Base-by-base conservation (phyloP, 1,284 basidiomycete genomes). In the Ceratorhiza oryzae-sativae region DNA sequence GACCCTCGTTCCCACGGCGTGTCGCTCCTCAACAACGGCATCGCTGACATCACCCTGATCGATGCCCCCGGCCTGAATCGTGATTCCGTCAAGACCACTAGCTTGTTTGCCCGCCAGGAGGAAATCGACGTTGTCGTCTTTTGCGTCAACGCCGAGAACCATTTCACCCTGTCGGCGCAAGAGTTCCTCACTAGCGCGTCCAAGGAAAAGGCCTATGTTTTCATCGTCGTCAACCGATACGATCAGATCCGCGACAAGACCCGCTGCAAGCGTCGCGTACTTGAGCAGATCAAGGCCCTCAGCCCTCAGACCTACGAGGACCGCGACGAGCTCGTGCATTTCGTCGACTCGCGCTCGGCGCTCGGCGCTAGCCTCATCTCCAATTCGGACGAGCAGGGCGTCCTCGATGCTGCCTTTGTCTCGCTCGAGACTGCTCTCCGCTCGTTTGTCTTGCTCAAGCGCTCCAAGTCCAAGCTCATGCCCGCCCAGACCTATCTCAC, bases 81-180 rank as follows among this genome's bases (percentile, higher is more conserved):
- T 72, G 97, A 99, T 81, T 95, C 91, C 72, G 82, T 97, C 78
- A 94, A 97, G 84, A 99, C 97, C 0, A 99, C 97, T 1, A 94
- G 95, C 8, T 85, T 98, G 58, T 99, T 99, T 78, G 89, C 96
- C 20, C 93, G 95, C 39, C 97, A 99, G 80, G 94, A 97, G 80
- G 95, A 98, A 82, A 99, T 99, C 71, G 97, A 99, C 79, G 97
- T 99, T 32, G 90, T 99, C 71, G 96, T 99, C 70, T 99, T 99
- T 80, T 95, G 98, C 75, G 95, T 98, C 59, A 95, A 93, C 0
- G 95, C 97, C 6, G 97, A 98, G 83, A 99, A 99, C 81, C 97
- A 99, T 84, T 98, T 99, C 80, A 99, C 97, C 0, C 86, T 98
- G 6, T 97, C 94, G 0, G 93, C 95, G 9, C 94, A 93, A 79